Evolutionary conservation across 768 basidiomycete species (phyloP), one percentile per base, ranked within the genome.

Genomic region (Lactarius quietus): DNA sequence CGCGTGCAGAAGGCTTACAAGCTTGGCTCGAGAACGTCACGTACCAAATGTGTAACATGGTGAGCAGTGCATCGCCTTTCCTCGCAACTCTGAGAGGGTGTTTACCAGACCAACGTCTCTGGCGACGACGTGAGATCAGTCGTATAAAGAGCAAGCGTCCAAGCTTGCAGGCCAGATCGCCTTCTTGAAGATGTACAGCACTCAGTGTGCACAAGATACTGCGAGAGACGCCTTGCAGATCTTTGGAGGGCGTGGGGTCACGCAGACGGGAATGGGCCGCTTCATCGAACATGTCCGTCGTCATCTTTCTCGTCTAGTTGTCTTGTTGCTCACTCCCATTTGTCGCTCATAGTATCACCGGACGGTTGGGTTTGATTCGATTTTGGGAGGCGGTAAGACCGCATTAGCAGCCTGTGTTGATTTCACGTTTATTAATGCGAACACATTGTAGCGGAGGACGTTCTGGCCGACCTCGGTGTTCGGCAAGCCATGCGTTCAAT

Each of bases 31-130:
- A 95, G 78, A 89, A 82, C 63, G 76, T 95, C 60, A 95, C 92
- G 0, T 90, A 87, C 73, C 93, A 95, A 75, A 93, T 94, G 91
- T 86, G 80, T 70, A 83, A 92, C 67, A 93, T 95, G 93, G 82
- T 83, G 20, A 57, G 78, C 62, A 48, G 26, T 10, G 20, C 51
- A 5, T 31, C 60, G 31, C 61, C 36, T 23, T 20, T 20, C 28
- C 3, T 48, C 45, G 6, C 45, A 12, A 1, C 5, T 12, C 33
- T 18, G 62, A 14, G 15, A 43, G 41, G 41, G 41, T 36, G 41
- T 43, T 12, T 9, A n/a, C 41, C 41, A 41, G 62, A 26, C 26
- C 4, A 23, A 62, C 57, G 43, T 20, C 20, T 17, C 55, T 56
- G 53, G 33, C 52, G 20, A 38, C 12, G 77, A 77, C 64, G 61